Evolutionary conservation across 768 basidiomycete genomes (phyloP).

Genomic region (Lentinula boryana): DNA sequence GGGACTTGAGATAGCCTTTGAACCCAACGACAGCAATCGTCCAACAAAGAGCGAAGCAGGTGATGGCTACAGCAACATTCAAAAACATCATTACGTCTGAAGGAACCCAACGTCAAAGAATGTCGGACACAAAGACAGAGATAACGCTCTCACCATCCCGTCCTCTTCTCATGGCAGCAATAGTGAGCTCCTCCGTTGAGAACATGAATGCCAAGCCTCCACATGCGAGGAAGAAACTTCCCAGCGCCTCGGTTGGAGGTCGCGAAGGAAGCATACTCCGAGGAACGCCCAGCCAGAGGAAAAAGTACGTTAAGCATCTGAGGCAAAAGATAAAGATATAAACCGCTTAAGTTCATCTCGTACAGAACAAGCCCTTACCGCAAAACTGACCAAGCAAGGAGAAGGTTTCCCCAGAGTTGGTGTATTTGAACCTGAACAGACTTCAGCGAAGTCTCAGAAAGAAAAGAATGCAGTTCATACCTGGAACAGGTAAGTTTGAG

Average conservation of each 20-base stretch:
- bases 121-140: not conserved
- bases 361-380: constrained; percentile 60
- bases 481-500: constrained; percentile 88
- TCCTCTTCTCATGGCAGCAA: constrained; percentile 87
- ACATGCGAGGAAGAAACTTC: constrained; percentile 79
- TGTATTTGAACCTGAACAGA: constrained; percentile 75
- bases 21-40: constrained; percentile 65
- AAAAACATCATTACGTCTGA: constrained; percentile 88
- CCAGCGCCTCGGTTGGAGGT: constrained; percentile 90
- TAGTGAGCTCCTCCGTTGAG: constrained; percentile 83
- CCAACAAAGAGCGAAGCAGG: constrained; percentile 87
- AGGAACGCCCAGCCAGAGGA: constrained; percentile 86
- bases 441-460: not conserved
- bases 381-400: constrained; percentile 71
- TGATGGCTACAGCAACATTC: constrained; percentile 79
- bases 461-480: constrained; percentile 22
- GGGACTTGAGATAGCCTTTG: constrained; percentile 73
- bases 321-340: not conserved
- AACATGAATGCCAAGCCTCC: constrained; percentile 90
- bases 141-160: constrained; percentile 59
- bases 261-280: constrained; percentile 82
- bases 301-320: constrained; percentile 77
- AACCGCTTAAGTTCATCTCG: constrained; percentile 30
- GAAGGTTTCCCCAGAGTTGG: constrained; percentile 83
- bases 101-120: constrained; percentile 5